These are phyloP conservation scores for Xylaria scruposa DNA, from an alignment of 495 filamentous ascomycete species.

Conservation along the genomic window DNA sequence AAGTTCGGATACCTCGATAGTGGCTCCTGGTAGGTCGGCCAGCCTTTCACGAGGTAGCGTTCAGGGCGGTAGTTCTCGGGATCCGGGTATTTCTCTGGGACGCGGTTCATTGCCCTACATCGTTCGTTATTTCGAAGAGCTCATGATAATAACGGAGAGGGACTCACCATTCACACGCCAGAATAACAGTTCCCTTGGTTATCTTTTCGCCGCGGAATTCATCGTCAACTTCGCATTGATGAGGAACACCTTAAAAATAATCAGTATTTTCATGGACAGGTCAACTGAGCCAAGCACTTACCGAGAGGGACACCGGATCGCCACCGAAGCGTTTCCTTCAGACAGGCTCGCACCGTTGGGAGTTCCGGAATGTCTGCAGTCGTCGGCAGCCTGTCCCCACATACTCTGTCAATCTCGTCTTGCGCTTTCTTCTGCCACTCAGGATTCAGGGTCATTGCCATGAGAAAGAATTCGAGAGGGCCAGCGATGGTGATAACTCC, in stretches of 20 bases:
- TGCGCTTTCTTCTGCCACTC: conserved; percentile 59
- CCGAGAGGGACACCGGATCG: conserved; percentile 58
- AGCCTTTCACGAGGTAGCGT: conserved; percentile 58
- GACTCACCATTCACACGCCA: conserved; percentile 62
- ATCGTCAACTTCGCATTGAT: conserved; percentile 58
- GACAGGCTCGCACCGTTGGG: conserved; percentile 60
- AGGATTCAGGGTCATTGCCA: conserved; percentile 56
- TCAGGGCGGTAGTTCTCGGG: conserved; percentile 62
- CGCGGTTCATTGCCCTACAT: conserved; percentile 57
- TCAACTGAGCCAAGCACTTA: conserved; percentile 29
- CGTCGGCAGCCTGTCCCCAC: conserved; percentile 57
- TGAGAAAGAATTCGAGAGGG: conserved; percentile 55
- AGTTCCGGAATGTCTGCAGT: conserved; percentile 54
- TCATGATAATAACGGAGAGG: not conserved
- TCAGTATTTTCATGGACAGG: not conserved
- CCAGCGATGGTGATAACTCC: conserved; percentile 57
- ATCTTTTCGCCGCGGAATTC: conserved; percentile 58
- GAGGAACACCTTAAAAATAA: conserved; percentile 52
- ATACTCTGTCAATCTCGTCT: conserved; percentile 66
- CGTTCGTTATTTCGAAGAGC: not conserved
- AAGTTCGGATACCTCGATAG: conserved; percentile 59
- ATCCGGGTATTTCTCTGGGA: conserved; percentile 56
- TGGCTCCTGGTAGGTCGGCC: conserved; percentile 62
- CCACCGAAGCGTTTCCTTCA: conserved; percentile 69
- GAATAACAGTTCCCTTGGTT: conserved; percentile 56